Conservation (phyloP, 306 rosid genomes). For the Quercus rubra region DNA sequence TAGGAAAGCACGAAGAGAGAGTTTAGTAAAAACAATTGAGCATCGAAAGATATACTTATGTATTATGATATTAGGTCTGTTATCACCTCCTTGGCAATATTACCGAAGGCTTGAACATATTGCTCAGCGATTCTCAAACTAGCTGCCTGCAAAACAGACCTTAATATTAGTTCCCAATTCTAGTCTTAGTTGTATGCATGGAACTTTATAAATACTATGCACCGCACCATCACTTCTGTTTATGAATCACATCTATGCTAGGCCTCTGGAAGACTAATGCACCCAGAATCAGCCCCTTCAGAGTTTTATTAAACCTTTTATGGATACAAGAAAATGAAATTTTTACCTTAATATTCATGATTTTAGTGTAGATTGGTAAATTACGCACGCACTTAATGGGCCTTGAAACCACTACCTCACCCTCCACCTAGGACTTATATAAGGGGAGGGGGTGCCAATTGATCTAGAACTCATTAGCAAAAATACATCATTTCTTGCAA, state of each 20-base stretch:
- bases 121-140: slow-evolving; percentile 90
- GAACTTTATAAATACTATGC: neutral
- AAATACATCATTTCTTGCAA: neutral
- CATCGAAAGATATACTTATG: neutral
- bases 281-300: neutral
- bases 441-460: too few species aligned
- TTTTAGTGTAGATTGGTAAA: neutral
- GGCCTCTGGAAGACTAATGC: neutral
- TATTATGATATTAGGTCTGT: neutral
- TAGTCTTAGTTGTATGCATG: neutral
- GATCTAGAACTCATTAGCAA: neutral
- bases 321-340: neutral
- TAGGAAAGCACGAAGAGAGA: neutral
- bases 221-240: neutral
- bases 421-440: too few species aligned
- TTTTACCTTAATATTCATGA: neutral
- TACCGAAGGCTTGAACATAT: slow-evolving; percentile 80
- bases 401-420: too few species aligned
- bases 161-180: slow-evolving; percentile 16
- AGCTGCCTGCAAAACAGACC: slow-evolving; percentile 74
- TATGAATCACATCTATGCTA: neutral
- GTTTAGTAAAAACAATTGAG: neutral
- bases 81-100: slow-evolving; percentile 85
- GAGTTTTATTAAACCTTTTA: neutral
- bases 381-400: too few species aligned